A percentile compares a stretch with the other conserved stretches of the same genome.
Conservation (phyloP, 2,329 filamentous ascomycete species). For the Phyllosticta ampelicida region DNA sequence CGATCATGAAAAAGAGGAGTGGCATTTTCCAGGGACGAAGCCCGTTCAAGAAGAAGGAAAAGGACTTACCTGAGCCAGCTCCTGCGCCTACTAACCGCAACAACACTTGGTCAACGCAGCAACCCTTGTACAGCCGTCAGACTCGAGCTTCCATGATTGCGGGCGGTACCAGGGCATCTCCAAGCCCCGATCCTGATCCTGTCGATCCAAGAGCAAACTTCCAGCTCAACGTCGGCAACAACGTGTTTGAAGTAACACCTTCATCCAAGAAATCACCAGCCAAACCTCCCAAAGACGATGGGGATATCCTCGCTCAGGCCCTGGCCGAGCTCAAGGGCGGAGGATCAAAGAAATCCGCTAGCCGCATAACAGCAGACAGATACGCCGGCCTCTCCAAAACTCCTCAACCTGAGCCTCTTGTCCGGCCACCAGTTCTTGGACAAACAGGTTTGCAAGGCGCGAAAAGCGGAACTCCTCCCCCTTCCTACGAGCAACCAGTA, state of each 20-base stretch:
- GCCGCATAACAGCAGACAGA: constrained; percentile 85
- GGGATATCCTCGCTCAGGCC: constrained; percentile 84
- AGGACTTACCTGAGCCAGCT: constrained; percentile 42
- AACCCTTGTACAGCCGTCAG: constrained; percentile 25
- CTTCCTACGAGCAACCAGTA: constrained; percentile 69
- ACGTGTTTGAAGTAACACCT: constrained; percentile 85
- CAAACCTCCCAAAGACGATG: constrained; percentile 45
- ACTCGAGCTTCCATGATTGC: constrained; percentile 18
- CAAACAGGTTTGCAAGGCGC: constrained; percentile 39
- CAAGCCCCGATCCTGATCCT: constrained; percentile 50
- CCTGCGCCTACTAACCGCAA: constrained; percentile 33
- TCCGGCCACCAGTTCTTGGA: constrained; percentile 28
- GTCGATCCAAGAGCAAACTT: constrained; percentile 88
- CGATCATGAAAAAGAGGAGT: constrained; percentile 59
- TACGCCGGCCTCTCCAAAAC: constrained; percentile 92
- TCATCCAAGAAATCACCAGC: constrained; percentile 44
- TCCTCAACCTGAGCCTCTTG: constrained; percentile 33
- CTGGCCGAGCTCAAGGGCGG: constrained; percentile 78
- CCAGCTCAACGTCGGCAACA: constrained; percentile 88
- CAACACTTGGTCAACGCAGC: constrained; percentile 44
- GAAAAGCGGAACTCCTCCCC: constrained; percentile 68
- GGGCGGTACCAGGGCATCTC: constrained; percentile 15
- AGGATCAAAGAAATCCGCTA: constrained; percentile 67
- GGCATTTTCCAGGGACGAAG: constrained; percentile 90
- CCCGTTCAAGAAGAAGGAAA: constrained; percentile 87